These are phyloP conservation scores for Hansenula lynferdii DNA, from an alignment of 1,139 yeast genomes.

Conservation along the genomic window DNA sequence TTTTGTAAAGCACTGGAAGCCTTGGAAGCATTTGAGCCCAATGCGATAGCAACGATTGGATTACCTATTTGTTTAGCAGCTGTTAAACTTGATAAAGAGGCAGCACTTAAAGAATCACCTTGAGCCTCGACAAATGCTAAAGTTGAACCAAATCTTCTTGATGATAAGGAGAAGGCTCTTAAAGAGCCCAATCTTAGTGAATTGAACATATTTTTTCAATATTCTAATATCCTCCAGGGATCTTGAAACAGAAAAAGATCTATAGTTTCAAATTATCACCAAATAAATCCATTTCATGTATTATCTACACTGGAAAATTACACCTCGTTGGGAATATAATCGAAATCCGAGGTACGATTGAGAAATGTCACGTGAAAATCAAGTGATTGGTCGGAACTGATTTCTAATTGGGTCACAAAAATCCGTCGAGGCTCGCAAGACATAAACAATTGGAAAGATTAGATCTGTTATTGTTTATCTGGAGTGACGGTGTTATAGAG, in stretches of 20 bases:
- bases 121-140: conserved; percentile 65
- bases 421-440: too few relatives aligned
- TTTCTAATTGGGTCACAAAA: too few relatives aligned
- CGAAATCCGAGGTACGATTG: too few relatives aligned
- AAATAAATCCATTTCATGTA: too few relatives aligned
- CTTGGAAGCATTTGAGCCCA: conserved; percentile 47
- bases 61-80: conserved; percentile 65
- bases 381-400: too few relatives aligned
- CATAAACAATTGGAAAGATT: too few relatives aligned
- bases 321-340: too few relatives aligned
- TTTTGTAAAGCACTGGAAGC: conserved; percentile 34
- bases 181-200: conserved; percentile 4
- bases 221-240: conserved; percentile 3
- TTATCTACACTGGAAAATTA: too few relatives aligned
- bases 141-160: conserved; percentile 51
- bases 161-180: background rate
- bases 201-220: conserved; percentile 9
- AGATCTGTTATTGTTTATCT: too few relatives aligned
- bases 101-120: conserved; percentile 51
- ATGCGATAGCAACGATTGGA: conserved; percentile 57
- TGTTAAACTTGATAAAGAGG: conserved; percentile 58
- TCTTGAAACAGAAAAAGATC: background rate
- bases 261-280: too few relatives aligned
- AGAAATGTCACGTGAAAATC: too few relatives aligned
- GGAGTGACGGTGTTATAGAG: too few relatives aligned